phyloP scores from a whole-genome alignment of 202 grass and related monocot genomes.

The Setaria italica region DNA sequence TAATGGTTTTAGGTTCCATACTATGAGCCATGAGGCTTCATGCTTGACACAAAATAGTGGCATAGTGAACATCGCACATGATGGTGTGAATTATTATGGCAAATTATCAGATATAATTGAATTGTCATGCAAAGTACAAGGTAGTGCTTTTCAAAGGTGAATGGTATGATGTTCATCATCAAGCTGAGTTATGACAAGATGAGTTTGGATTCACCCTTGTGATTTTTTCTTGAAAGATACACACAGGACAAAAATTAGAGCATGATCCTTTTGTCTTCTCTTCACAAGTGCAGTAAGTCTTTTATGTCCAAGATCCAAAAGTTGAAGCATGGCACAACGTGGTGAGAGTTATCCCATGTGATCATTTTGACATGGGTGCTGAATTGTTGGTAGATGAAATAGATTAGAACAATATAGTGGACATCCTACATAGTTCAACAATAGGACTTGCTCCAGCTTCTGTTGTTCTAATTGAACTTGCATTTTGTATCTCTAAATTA shows the following conservation, averaged over 20 bases:
- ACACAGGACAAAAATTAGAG: neutral
- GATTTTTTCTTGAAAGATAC: constrained; percentile 2
- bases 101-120: constrained; percentile 23
- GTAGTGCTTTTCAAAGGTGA: constrained; percentile 25
- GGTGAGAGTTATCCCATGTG: neutral
- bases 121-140: constrained; percentile 23
- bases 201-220: constrained; percentile 34
- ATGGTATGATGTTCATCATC: constrained; percentile 27
- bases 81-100: constrained; percentile 28
- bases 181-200: neutral
- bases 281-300: constrained; percentile 18
- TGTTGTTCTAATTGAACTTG: too few relatives aligned
- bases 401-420: too few relatives aligned
- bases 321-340: neutral
- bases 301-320: constrained; percentile 28
- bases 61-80: constrained; percentile 16
- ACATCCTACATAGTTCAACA: too few relatives aligned
- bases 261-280: constrained; percentile 35
- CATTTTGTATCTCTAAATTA: too few relatives aligned
- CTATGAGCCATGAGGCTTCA: neutral
- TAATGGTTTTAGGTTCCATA: constrained; percentile 17
- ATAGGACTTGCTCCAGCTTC: too few relatives aligned
- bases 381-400: neutral
- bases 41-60: constrained; percentile 18
- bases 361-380: constrained; percentile 1